Conservation (phyloP, 352 stramenopile genomes). For the Pythium grandisporangium region DNA sequence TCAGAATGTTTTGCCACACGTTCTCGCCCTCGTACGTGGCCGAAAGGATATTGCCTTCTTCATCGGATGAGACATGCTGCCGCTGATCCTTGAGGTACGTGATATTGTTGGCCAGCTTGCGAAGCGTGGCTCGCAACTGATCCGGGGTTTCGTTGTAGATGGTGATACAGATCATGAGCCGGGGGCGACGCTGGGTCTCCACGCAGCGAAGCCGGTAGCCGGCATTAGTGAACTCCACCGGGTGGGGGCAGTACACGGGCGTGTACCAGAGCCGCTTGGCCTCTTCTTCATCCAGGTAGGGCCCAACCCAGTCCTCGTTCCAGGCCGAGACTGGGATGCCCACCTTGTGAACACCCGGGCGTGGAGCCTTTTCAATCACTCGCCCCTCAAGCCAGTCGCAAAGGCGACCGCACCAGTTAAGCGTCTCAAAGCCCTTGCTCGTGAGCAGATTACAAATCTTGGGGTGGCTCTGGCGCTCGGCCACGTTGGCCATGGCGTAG, state of each 20-base stretch:
- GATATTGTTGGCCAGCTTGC: constrained; percentile 81
- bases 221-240: constrained; percentile 67
- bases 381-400: constrained; percentile 83
- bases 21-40: constrained; percentile 49
- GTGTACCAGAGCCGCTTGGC: constrained; percentile 74
- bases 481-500: constrained; percentile 78
- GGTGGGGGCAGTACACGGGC: constrained; percentile 57
- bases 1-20: constrained; percentile 72
- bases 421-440: constrained; percentile 77
- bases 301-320: constrained; percentile 71
- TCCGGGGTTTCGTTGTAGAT: constrained; percentile 77
- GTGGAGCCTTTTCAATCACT: constrained; percentile 61
- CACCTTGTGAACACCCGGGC: constrained; percentile 71
- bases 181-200: constrained; percentile 53
- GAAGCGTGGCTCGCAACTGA: constrained; percentile 61
- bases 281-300: constrained; percentile 67
- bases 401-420: constrained; percentile 76
- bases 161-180: constrained; percentile 82
- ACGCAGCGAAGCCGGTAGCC: constrained; percentile 74
- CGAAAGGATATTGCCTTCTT: constrained; percentile 21
- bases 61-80: constrained; percentile 22
- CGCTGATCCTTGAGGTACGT: constrained; percentile 53
- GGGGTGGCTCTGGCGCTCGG: constrained; percentile 62
- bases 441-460: constrained; percentile 84
- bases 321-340: constrained; percentile 54